Base-by-base conservation (phyloP, 2,329 filamentous ascomycete species). In the Leptographium procerum region DNA sequence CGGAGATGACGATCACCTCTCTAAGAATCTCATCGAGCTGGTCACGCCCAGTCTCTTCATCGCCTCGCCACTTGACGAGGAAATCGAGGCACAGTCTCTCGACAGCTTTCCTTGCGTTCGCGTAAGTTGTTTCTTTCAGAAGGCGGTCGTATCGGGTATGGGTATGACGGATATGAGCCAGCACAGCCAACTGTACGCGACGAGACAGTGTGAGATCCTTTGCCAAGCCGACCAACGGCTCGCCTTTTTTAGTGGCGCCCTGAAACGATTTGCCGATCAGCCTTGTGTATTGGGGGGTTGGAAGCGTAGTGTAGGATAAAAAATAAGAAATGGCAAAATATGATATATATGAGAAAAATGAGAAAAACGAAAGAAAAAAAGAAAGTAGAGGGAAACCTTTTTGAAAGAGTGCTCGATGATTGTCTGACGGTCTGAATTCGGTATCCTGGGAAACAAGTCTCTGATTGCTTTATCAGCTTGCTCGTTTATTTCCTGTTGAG, bases 51-150 rank as follows among this genome's bases (percentile, higher is more conserved):
- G 79, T 86, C 67, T 87, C 84, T 68, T 87, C 84, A 64, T 87
- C 84, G 58, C 84, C 84, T 72, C 84, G 83, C 84, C 84, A 87
- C 79, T 86, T 86, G 74, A 86, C 79, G 68, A 87, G 79, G 57
- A 83, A 74, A 63, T 86, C 83, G 52, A 86, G 72, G 62, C 84
- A 86, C 16, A 83, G 71, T 34, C 75, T 70, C 64, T 86, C 81
- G 51, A 86, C 82, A 47, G 77, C 77, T 70, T 79, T 84, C 61
- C 84, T 76, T 56, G 83, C 82, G 65, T 81, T 82, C 55, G 74
- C 71, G 75, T 81, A 86, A 22, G 71, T 73, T 6, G 80, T 81
- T 65, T 85, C 80, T 64, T 69, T 77, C 19, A 86, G 71, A 22
- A 86, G 72, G 59, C 78, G 69, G 66, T 87, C 84, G 71, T 87